These are phyloP conservation scores for Globomyces sp. DNA, from an alignment of 371 early-diverging fungal species.

Conservation along the genomic window DNA sequence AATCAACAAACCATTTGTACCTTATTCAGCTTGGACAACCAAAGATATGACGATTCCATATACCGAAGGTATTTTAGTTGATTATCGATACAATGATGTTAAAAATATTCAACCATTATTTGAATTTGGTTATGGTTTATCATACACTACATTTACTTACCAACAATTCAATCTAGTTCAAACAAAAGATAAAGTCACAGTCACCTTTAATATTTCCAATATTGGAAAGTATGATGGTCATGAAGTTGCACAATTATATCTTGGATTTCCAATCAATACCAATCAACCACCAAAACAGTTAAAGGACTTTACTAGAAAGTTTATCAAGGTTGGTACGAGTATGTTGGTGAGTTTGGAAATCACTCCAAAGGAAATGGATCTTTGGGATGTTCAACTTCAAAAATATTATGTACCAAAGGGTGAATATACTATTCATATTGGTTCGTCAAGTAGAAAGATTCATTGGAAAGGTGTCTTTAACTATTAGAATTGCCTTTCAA, in stretches of 20 bases:
- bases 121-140: constrained; percentile 63
- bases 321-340: constrained; percentile 27
- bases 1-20: constrained; percentile 39
- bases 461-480: constrained; percentile 12
- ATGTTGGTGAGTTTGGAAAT: constrained; percentile 40
- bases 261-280: constrained; percentile 50
- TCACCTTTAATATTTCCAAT: constrained; percentile 48
- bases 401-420: constrained; percentile 51
- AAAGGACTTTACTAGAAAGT: constrained; percentile 56
- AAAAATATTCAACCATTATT: constrained; percentile 51
- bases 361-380: constrained; percentile 37
- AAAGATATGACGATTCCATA: constrained; percentile 33
- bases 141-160: constrained; percentile 62
- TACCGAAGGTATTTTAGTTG: constrained; percentile 54
- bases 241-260: constrained; percentile 59
- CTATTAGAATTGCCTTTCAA: too few relatives aligned
- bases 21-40: constrained; percentile 46
- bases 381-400: constrained; percentile 39
- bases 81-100: constrained; percentile 57
- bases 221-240: constrained; percentile 52
- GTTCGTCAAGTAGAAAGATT: constrained; percentile 53
- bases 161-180: constrained; percentile 19
- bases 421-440: constrained; percentile 45
- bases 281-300: constrained; percentile 52
- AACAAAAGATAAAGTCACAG: constrained; percentile 21